Base-by-base conservation (phyloP, 1,284 basidiomycete species). In the Meripilus lineatus region DNA sequence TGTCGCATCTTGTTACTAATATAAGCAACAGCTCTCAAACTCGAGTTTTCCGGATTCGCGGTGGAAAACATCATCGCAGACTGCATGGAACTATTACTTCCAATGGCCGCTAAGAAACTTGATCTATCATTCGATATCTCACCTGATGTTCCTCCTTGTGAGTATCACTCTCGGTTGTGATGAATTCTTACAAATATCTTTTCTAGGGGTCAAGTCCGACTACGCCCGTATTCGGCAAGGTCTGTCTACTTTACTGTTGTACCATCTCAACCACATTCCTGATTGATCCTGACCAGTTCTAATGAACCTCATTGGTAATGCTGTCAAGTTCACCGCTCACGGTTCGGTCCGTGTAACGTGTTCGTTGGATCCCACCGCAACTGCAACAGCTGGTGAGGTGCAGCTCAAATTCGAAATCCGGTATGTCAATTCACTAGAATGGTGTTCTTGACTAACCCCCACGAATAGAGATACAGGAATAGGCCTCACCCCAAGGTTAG, bases 301-400 rank as follows among this genome's bases (percentile, higher is more conserved):
- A 24, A 84, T 84, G 81, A 86, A 86, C 55, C 62, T 86, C 33
- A 81, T 86, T 45, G 81, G 81, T 7, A 86, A 86, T 55, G 81
- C 81, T 8, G 79, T 86, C 44, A 86, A 86, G 53, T 84, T 86
- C 58, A 84, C 81, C 1, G 69, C 72, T 1, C 63, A 59, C 26
- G 83, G 83, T 4, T 79, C 69, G 39, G 80, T 86, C 24, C 69
- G 74, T 25, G 79, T 84, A 17, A 69, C 67, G 3, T 83, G 80
- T 52, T 75, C 72, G 11, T 60, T 77, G 13, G 79, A 79, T 46
- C 53, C 41, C n/a, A 62, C 57, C n/a, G 52, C 53, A 14, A 54
- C 62, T 11, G 56, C 59, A 25, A 40, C 54, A 1, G 45, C 63
- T 2, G 69, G 67, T n/a, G 73, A 78, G 51, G 72, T 78, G 2